These are phyloP conservation scores for Dillenia suffruticosa DNA, from an alignment of 164 flowering plant genomes.

Conservation along the genomic window DNA sequence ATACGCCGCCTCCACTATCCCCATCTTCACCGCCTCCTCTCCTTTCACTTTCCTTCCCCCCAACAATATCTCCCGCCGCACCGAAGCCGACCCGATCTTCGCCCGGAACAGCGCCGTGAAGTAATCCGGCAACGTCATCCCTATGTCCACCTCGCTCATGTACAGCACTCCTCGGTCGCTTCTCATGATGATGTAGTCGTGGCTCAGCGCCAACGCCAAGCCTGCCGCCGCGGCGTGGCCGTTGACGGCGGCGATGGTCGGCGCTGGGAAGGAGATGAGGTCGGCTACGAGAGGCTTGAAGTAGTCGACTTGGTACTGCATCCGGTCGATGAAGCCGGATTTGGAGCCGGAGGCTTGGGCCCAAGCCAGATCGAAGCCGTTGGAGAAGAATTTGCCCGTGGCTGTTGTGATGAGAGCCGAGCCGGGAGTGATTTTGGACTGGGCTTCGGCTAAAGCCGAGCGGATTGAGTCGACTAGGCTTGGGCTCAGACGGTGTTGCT, in stretches of 20 bases:
- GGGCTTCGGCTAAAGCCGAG: constrained; percentile 29
- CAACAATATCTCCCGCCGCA: constrained; percentile 29
- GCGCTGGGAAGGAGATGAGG: constrained; percentile 46
- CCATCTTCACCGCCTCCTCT: constrained; percentile 35
- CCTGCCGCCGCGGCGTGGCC: constrained; percentile 73
- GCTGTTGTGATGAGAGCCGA: constrained; percentile 41
- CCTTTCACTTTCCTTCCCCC: constrained; percentile 34
- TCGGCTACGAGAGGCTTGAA: constrained; percentile 37
- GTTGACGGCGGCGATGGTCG: constrained; percentile 48
- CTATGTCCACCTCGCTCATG: constrained; percentile 57
- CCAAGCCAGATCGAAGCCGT: constrained; percentile 54
- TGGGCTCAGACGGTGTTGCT: constrained; percentile 48
- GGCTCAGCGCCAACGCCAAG: constrained; percentile 41
- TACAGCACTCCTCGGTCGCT: constrained; percentile 35
- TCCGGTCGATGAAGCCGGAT: constrained; percentile 17
- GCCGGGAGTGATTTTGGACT: constrained; percentile 35
- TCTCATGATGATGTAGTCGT: constrained; percentile 49
- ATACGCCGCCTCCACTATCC: constrained; percentile 43
- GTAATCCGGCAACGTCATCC: constrained; percentile 40
- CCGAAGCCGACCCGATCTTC: constrained; percentile 27
- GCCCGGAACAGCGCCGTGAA: constrained; percentile 30
- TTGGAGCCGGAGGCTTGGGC: constrained; percentile 31
- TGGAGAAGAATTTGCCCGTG: constrained; percentile 53
- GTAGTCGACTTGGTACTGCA: constrained; percentile 20
- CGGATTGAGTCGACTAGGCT: constrained; percentile 38